Percentiles rank a stretch among this genome's conserved stretches.
Evolutionary conservation across 2,329 filamentous ascomycete genomes (phyloP).

Genomic region (Fusarium sororula): DNA sequence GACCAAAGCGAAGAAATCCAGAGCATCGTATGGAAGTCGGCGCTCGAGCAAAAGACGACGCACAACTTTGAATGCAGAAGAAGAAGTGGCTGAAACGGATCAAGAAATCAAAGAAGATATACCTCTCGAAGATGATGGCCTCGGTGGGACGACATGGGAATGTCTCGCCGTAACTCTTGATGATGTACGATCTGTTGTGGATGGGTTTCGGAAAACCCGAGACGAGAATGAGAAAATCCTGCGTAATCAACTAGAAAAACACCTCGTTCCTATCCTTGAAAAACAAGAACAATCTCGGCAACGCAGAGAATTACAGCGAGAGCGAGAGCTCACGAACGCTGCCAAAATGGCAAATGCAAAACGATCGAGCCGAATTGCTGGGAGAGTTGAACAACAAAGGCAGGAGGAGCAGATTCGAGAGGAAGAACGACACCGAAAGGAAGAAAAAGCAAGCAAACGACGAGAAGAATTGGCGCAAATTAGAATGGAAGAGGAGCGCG

Average conservation of each 20-base stretch:
- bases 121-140: constrained; percentile 64
- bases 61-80: constrained; percentile 50
- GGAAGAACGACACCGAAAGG: constrained; percentile 61
- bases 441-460: constrained; percentile 70
- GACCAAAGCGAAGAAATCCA: constrained; percentile 72
- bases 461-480: constrained; percentile 71
- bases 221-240: constrained; percentile 88
- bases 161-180: constrained; percentile 84
- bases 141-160: constrained; percentile 87
- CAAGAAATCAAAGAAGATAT: constrained; percentile 47
- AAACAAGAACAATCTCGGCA: constrained; percentile 80
- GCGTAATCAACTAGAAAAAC: constrained; percentile 74
- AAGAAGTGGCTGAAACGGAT: constrained; percentile 49
- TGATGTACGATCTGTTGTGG: constrained; percentile 78
- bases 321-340: constrained; percentile 82
- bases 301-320: constrained; percentile 70
- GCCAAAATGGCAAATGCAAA: constrained; percentile 94
- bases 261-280: constrained; percentile 86
- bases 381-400: constrained; percentile 80
- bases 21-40: constrained; percentile 57
- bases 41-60: constrained; percentile 79
- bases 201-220: constrained; percentile 76
- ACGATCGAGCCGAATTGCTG: constrained; percentile 87
- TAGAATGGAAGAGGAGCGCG: constrained; percentile 75
- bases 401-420: constrained; percentile 76